These are phyloP conservation scores for Thuja plicata DNA, from an alignment of 83 land plant genomes.

Conservation along the genomic window DNA sequence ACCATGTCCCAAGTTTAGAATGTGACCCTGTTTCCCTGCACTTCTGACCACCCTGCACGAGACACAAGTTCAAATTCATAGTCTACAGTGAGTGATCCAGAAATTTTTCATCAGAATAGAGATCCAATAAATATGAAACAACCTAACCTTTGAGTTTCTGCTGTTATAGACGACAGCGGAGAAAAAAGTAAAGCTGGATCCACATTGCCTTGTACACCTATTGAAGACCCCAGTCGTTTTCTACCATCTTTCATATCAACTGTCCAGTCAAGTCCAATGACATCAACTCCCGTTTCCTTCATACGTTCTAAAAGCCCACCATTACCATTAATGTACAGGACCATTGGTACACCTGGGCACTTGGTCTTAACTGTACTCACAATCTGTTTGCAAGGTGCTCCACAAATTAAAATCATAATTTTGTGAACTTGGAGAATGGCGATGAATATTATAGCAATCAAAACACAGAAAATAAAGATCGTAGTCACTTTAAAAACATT, in stretches of 20 bases:
- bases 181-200: conserved; percentile 89
- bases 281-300: conserved; percentile 88
- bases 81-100: neutral
- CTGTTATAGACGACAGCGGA: conserved; percentile 69
- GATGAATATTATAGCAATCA: neutral
- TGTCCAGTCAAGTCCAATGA: conserved; percentile 99
- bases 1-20: conserved; percentile 96
- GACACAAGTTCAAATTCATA: conserved; percentile 13
- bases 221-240: conserved; percentile 62
- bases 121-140: neutral
- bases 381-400: conserved; percentile 36
- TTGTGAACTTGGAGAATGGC: neutral
- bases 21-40: conserved; percentile 90
- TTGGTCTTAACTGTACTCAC: conserved; percentile 55
- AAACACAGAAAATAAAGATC: neutral
- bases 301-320: conserved; percentile 97
- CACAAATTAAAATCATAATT: neutral
- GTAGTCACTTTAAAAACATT: neutral
- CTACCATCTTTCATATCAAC: conserved; percentile 98
- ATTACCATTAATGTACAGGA: conserved; percentile 93
- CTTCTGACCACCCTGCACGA: conserved; percentile 74
- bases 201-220: conserved; percentile 94
- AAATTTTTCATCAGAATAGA: neutral
- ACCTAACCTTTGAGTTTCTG: conserved; percentile 76
- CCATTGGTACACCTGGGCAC: conserved; percentile 86